phyloP scores from a whole-genome alignment of 805 yeast species.

The Cyberlindnera amylophila region DNA sequence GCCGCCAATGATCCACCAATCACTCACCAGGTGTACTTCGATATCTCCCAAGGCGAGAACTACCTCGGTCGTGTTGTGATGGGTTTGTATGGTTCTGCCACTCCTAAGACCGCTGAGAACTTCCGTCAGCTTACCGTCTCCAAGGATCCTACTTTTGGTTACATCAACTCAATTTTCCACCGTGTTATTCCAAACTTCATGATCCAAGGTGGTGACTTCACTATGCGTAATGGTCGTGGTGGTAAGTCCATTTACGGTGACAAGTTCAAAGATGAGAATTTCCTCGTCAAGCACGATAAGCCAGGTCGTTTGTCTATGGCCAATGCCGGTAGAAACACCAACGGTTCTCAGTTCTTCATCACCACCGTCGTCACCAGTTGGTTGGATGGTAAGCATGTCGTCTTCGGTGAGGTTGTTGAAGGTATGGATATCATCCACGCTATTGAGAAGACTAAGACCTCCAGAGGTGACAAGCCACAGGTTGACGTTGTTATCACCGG shows the following conservation, averaged over 20 bases:
- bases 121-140: constrained; percentile 78
- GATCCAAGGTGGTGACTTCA: constrained; percentile 83
- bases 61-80: constrained; percentile 76
- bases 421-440: constrained; percentile 79
- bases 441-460: constrained; percentile 72
- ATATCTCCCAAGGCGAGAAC: constrained; percentile 75
- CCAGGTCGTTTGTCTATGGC: constrained; percentile 77
- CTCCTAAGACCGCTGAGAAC: constrained; percentile 87
- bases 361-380: constrained; percentile 88
- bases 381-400: constrained; percentile 95
- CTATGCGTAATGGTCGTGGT: constrained; percentile 65
- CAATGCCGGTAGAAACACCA: constrained; percentile 73
- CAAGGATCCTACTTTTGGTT: constrained; percentile 63
- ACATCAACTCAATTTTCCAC: constrained; percentile 63
- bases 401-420: constrained; percentile 88
- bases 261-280: constrained; percentile 67
- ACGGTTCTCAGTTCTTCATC: constrained; percentile 94
- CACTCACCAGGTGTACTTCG: constrained; percentile 83
- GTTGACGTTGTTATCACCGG: constrained; percentile 60
- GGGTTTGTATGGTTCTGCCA: constrained; percentile 84
- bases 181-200: constrained; percentile 67
- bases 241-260: constrained; percentile 72
- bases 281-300: constrained; percentile 60
- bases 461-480: constrained; percentile 67
- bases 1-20: constrained; percentile 34